Evolutionary conservation across 371 early-diverging fungal genomes (phyloP).

Genomic region (Dichotomocladium elegans): DNA sequence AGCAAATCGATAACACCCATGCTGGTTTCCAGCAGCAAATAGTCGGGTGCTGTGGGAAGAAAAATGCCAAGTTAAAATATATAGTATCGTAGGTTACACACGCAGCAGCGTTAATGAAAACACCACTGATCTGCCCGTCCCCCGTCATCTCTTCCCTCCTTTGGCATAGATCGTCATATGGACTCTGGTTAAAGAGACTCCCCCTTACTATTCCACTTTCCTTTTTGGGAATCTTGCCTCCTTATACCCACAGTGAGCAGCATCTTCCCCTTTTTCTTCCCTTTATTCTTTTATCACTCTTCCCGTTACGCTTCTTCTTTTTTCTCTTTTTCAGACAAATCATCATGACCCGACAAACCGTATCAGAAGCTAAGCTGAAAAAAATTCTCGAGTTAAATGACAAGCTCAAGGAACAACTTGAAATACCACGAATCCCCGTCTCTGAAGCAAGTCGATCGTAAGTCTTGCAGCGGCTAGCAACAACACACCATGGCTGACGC

Average conservation of each 20-base stretch:
- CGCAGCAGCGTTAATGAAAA: no score
- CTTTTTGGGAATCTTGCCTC: background rate
- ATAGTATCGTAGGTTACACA: no score
- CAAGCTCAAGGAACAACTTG: constrained; percentile 43
- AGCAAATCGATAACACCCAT: no score
- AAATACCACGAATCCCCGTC: constrained; percentile 42
- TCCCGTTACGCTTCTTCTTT: background rate
- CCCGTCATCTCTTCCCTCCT: background rate
- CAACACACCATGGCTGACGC: no score
- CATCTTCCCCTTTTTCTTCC: constrained; percentile 1
- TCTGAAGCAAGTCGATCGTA: constrained; percentile 51
- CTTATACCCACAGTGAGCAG: background rate
- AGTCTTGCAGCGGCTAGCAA: constrained; percentile 14
- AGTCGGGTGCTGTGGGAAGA: no score
- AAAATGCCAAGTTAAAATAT: no score
- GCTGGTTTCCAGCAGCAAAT: no score
- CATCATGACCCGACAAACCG: constrained; percentile 22
- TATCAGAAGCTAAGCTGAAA: constrained; percentile 40
- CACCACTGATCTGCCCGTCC: no score
- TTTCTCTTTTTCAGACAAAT: background rate
- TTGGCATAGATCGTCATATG: background rate
- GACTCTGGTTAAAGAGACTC: background rate
- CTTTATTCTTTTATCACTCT: background rate
- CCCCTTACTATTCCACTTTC: background rate
- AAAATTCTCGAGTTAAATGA: constrained; percentile 42